phyloP scores from a whole-genome alignment of 139 green algal genomes.

The Chloropicon primus region DNA sequence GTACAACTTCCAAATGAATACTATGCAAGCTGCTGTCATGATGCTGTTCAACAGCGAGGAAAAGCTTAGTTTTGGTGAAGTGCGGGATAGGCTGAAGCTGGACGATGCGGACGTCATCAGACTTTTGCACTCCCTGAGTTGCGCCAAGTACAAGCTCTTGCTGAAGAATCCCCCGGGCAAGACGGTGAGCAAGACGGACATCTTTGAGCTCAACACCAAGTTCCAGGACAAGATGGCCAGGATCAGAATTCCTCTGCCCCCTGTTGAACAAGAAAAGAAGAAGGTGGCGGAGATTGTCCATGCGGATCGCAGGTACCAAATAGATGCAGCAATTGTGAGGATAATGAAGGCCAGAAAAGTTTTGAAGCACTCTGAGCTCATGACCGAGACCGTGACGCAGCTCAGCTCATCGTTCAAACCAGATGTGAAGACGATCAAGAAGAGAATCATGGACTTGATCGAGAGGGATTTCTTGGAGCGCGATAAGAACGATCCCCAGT shows the following conservation, averaged over 20 bases:
- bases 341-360: slow-evolving; percentile 75
- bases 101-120: slow-evolving; percentile 75
- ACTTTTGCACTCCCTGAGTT: slow-evolving; percentile 70
- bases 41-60: slow-evolving; percentile 77
- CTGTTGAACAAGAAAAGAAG: slow-evolving; percentile 77
- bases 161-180: slow-evolving; percentile 23
- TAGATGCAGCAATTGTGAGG: slow-evolving; percentile 76
- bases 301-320: slow-evolving; percentile 71
- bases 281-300: slow-evolving; percentile 93
- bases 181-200: slow-evolving; percentile 62
- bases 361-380: slow-evolving; percentile 42
- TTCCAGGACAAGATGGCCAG: slow-evolving; percentile 83
- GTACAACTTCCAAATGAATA: background rate
- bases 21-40: slow-evolving; percentile 59
- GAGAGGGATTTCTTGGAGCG: slow-evolving; percentile 87
- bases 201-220: slow-evolving; percentile 68
- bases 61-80: slow-evolving; percentile 56
- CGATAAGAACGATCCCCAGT: slow-evolving; percentile 52
- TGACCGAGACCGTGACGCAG: slow-evolving; percentile 93
- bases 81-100: slow-evolving; percentile 68
- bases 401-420: slow-evolving; percentile 85
- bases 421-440: slow-evolving; percentile 96
- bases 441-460: slow-evolving; percentile 92
- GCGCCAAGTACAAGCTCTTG: slow-evolving; percentile 73
- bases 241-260: slow-evolving; percentile 74